Percentiles rank a stretch among this genome's conserved stretches.
Evolutionary conservation across 306 rosid genomes (phyloP).

Genomic region (Erythrophleum fordii): DNA sequence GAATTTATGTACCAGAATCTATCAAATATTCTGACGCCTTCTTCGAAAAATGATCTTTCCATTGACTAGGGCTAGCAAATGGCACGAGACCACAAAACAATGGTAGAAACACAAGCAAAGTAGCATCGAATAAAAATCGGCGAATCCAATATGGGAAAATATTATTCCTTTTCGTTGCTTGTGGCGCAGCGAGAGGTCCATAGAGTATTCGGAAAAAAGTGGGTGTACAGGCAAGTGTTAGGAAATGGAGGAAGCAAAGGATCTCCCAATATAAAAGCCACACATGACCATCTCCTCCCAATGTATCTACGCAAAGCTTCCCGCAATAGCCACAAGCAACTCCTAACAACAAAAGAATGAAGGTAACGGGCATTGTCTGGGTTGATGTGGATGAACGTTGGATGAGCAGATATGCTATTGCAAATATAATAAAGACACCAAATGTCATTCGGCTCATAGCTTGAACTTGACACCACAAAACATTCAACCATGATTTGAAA

Average conservation of each 20-base stretch:
- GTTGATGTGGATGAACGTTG: conserved; percentile 63
- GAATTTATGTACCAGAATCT: conserved; percentile 6
- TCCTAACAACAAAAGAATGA: conserved; percentile 72
- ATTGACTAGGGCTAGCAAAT: conserved; percentile 71
- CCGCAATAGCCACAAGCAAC: conserved; percentile 74
- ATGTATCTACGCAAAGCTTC: conserved; percentile 75
- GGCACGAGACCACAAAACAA: conserved; percentile 78
- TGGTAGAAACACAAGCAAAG: conserved; percentile 62
- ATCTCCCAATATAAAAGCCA: conserved; percentile 85
- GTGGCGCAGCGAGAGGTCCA: conserved; percentile 58
- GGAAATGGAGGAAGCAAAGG: conserved; percentile 69
- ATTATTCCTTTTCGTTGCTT: conserved; percentile 32
- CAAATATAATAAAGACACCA: conserved; percentile 64
- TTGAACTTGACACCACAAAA: conserved; percentile 66
- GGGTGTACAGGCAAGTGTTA: conserved; percentile 55
- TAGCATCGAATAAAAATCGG: conserved; percentile 48
- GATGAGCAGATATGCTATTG: conserved; percentile 58
- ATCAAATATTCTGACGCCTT: conserved; percentile 20
- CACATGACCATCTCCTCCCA: conserved; percentile 78
- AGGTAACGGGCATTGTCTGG: conserved; percentile 72
- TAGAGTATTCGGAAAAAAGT: conserved; percentile 54
- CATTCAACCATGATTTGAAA: conserved; percentile 49
- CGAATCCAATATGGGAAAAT: conserved; percentile 72
- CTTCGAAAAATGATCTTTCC: conserved; percentile 68
- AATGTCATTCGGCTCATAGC: conserved; percentile 63